phyloP scores from a whole-genome alignment of 129 eudicot species.

The Ambrosia artemisiifolia region DNA sequence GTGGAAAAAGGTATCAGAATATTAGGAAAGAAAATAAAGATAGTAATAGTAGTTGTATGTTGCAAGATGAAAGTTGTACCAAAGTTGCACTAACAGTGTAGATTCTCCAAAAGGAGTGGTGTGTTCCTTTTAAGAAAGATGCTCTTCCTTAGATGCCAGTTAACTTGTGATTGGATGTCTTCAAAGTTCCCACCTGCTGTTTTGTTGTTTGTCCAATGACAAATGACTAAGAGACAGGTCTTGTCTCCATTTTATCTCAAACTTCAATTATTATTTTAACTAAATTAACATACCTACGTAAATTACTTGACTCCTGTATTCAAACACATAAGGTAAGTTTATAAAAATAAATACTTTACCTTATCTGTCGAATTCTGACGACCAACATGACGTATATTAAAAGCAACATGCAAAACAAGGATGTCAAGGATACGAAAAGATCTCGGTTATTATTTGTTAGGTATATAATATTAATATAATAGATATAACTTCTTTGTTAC shows the following conservation, averaged over 20 bases:
- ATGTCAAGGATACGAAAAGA: constrained; percentile 30
- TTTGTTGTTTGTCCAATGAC: constrained; percentile 33
- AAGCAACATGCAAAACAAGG: neutral
- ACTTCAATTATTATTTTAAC: neutral
- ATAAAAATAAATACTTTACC: neutral
- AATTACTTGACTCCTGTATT: neutral
- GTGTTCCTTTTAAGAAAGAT: constrained; percentile 32
- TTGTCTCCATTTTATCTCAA: constrained; percentile 15
- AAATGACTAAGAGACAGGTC: constrained; percentile 22
- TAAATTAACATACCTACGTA: neutral
- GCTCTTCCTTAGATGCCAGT: constrained; percentile 31
- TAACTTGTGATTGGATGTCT: constrained; percentile 39
- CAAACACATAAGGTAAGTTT: neutral
- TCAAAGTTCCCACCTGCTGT: constrained; percentile 42
- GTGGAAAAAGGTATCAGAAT: constrained; percentile 1
- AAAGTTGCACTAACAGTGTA: constrained; percentile 6
- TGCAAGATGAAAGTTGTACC: neutral
- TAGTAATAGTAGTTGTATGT: neutral
- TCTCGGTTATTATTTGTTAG: neutral
- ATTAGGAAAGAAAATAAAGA: neutral
- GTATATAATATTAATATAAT: neutral
- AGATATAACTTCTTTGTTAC: neutral
- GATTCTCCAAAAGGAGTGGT: constrained; percentile 25
- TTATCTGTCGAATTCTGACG: neutral
- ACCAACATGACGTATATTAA: neutral